phyloP scores from a whole-genome alignment of 1,284 basidiomycete species.

The Puccinia horiana region DNA sequence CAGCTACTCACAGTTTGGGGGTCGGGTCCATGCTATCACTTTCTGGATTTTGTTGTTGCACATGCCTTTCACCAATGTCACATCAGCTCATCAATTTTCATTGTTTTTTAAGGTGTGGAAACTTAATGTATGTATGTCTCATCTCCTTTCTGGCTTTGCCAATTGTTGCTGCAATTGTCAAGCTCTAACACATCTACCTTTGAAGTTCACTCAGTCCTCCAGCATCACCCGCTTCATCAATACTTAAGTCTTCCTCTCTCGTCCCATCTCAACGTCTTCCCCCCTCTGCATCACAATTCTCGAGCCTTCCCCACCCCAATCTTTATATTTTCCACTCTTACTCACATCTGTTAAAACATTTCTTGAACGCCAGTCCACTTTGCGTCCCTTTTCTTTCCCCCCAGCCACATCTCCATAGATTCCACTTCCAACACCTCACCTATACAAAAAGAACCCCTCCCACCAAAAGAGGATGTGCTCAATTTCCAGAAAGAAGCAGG shows the following conservation, averaged over 20 bases:
- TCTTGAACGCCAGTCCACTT: no score
- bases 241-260: neutral
- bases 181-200: neutral
- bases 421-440: neutral
- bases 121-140: neutral
- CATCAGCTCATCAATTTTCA: neutral
- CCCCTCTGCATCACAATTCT: no score
- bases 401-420: neutral
- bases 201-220: neutral
- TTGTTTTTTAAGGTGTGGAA: neutral
- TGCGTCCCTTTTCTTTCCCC: no score
- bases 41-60: neutral
- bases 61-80: neutral
- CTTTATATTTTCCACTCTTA: neutral
- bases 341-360: no score
- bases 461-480: neutral
- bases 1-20: neutral
- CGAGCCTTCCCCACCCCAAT: no score
- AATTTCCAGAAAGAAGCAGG: neutral
- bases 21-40: no score
- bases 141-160: neutral
- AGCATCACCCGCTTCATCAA: neutral
- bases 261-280: no score
- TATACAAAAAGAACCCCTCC: neutral
- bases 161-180: neutral